Percentiles rank a stretch among this genome's conserved stretches.
Conservation (phyloP, 2,329 filamentous ascomycete genomes). For the Colletotrichum sp. region DNA sequence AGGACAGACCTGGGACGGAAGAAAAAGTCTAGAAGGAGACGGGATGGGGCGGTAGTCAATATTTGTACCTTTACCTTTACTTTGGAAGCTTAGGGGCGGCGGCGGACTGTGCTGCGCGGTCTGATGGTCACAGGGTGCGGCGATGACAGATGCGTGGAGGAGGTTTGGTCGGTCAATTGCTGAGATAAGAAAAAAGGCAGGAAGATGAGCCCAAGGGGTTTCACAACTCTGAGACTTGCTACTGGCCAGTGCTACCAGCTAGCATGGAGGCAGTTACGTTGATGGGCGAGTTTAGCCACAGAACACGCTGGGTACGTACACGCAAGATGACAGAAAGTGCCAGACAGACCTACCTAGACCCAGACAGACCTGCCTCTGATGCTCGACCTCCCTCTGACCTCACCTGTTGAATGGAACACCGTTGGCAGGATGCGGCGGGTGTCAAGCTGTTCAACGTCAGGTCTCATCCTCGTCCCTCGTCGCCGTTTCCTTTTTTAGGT, state of each 20-base stretch:
- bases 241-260: not conserved
- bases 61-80: constrained; percentile 14
- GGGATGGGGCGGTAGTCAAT: constrained; percentile 12
- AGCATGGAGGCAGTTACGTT: not conserved
- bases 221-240: constrained; percentile 14
- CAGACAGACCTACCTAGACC: not conserved
- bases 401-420: not conserved
- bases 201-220: constrained; percentile 1
- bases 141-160: constrained; percentile 18
- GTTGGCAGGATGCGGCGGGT: not conserved
- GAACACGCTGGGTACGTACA: not conserved
- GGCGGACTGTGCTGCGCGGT: constrained; percentile 12
- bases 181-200: constrained; percentile 18
- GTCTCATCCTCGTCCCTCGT: not conserved
- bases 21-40: constrained; percentile 13
- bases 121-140: constrained; percentile 20
- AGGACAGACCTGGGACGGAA: constrained; percentile 12
- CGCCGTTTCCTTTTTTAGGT: constrained; percentile 12
- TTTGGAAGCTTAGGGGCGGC: not conserved
- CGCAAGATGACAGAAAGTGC: not conserved
- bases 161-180: constrained; percentile 5
- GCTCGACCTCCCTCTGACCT: not conserved
- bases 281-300: not conserved
- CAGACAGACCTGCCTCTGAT: not conserved
- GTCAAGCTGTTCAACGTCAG: not conserved